Evolutionary conservation across 805 yeast species (phyloP), one percentile per base, ranked within the genome.

Genomic region (Nakazawaea anatomiae): DNA sequence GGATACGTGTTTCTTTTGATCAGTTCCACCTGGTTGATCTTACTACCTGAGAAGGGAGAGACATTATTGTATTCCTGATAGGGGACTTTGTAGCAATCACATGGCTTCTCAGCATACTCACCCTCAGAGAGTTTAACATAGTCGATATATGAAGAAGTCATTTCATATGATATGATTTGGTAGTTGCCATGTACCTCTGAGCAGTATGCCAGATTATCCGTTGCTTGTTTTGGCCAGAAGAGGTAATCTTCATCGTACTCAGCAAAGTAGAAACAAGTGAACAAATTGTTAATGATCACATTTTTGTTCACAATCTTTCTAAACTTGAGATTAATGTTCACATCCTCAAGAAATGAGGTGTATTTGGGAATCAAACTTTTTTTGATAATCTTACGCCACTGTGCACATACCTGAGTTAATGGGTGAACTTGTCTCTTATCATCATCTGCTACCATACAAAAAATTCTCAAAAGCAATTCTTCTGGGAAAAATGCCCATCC

Each of bases 251-350:
- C 28, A 28, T 46, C 50, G 28, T 51, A 51, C 9, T 51, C 51
- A 14, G 46, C 51, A 6, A 51, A 35, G 34, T 47, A 25, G 32
- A 51, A 51, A 39, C 51, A 51, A 8, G 54, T 51, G 47, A 51
- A 51, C 18, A 44, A 28, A 14, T 44, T 47, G 7, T 44, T 47
- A 25, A 47, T 18, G 32, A 47, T 38, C 32, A 47, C 31, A 6
- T 43, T 43, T 6, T 32, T 43, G 38, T 39, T 40, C 18, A 39
- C 41, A 11, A 47, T 8, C n/a, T 47, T 28, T 29, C 32, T 42
- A 25, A 47, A 44, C 34, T 35, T 42, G 10, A 51, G 28, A 18
- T 46, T 30, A 10, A 44, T 44, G 32, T 51, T 51, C n/a, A 47
- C 18, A 9, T 36, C 32, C 6, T 41, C 18, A 25, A 50, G 35